These are phyloP conservation scores for Claviceps sp. DNA, from an alignment of 2,329 filamentous ascomycete species.

Conservation along the genomic window DNA sequence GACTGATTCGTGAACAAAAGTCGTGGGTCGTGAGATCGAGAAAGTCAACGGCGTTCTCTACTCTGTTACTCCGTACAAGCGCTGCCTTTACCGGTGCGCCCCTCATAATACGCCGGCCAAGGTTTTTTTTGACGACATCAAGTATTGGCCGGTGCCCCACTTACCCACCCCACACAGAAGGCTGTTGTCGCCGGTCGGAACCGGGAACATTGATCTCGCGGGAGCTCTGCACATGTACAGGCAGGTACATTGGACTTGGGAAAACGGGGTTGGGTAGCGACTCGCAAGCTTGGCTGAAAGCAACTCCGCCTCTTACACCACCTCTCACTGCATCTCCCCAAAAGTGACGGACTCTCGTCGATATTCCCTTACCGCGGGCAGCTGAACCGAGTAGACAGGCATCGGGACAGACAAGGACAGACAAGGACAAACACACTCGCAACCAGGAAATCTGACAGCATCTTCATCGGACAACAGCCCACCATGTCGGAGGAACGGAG, in stretches of 20 bases:
- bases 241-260: no score
- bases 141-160: no score
- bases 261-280: no score
- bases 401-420: background rate
- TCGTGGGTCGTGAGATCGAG: background rate
- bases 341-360: background rate
- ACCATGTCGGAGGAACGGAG: slow-evolving; percentile 48
- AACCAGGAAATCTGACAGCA: background rate
- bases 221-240: no score
- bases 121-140: no score
- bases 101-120: no score
- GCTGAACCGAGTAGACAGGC: background rate
- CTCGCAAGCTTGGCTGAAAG: background rate
- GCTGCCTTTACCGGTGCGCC: no score
- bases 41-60: background rate
- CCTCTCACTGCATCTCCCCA: background rate
- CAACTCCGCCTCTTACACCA: background rate
- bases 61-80: no score
- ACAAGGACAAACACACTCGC: no score
- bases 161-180: no score
- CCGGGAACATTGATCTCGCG: no score
- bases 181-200: no score
- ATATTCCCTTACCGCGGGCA: background rate
- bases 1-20: background rate
- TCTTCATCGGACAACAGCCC: slow-evolving; percentile 3